A percentile compares a stretch with the other conserved stretches of the same genome.
Conservation (phyloP, 208 protist species). For the Wallacemonas sp. region DNA sequence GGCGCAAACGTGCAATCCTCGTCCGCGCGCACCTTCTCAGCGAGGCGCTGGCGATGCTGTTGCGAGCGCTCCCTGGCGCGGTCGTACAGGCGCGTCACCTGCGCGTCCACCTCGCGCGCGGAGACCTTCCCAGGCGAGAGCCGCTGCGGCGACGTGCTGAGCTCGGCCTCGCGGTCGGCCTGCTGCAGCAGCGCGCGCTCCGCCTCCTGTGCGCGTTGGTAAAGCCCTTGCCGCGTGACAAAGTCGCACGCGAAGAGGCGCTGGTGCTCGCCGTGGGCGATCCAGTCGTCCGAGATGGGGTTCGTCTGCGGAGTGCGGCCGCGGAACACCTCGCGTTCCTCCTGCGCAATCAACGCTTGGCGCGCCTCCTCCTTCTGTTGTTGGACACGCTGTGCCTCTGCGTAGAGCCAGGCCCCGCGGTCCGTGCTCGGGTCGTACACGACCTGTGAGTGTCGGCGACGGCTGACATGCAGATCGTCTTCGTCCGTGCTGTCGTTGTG, state of each 20-base stretch:
- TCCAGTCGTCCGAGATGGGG: conserved; percentile 64
- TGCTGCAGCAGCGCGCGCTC: conserved; percentile 28
- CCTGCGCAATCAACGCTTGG: conserved; percentile 5
- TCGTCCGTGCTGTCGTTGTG: no score
- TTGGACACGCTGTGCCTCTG: conserved; percentile 30
- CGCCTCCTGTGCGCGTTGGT: conserved; percentile 61
- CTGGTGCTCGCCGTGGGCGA: conserved; percentile 68
- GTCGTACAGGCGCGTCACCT: conserved; percentile 67
- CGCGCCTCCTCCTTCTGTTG: conserved; percentile 16
- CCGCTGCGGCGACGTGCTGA: not conserved
- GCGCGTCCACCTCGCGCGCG: conserved; percentile 23
- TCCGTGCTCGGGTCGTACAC: conserved; percentile 18
- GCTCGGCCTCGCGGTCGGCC: conserved; percentile 9
- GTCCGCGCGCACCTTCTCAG: conserved; percentile 15
- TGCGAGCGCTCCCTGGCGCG: conserved; percentile 29
- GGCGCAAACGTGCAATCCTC: conserved; percentile 69
- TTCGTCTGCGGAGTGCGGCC: conserved; percentile 54
- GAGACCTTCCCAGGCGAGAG: conserved; percentile 10
- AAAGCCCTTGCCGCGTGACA: conserved; percentile 66
- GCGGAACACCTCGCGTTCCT: not conserved
- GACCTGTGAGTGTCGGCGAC: not conserved
- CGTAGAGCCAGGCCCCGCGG: conserved; percentile 47
- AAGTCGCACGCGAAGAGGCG: conserved; percentile 72
- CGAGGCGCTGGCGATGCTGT: conserved; percentile 28
- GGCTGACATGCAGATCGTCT: not conserved